Evolutionary conservation across 2,329 filamentous ascomycete genomes (phyloP).

Genomic region (Rhexocercosporidium sp.): DNA sequence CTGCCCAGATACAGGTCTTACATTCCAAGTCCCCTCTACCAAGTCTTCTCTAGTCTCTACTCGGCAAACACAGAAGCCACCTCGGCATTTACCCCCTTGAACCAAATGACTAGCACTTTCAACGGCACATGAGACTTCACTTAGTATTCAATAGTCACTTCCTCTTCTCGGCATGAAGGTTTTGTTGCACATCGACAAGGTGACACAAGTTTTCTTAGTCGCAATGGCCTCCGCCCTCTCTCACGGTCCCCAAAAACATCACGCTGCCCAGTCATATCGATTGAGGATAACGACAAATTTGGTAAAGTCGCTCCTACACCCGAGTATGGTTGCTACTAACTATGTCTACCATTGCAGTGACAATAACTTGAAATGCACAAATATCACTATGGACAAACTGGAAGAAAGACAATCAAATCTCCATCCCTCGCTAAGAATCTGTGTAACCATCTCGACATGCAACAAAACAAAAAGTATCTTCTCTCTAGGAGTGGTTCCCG

Average conservation of each 20-base stretch:
- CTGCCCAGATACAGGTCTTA: too few relatives aligned
- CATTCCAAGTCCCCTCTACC: not conserved
- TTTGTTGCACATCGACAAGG: constrained; percentile 14
- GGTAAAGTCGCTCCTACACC: too few relatives aligned
- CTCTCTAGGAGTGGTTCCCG: too few relatives aligned
- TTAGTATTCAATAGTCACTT: not conserved
- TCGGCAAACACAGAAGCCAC: not conserved
- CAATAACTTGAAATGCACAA: too few relatives aligned
- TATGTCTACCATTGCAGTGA: too few relatives aligned
- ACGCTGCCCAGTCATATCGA: too few relatives aligned
- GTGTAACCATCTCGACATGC: constrained; percentile 2
- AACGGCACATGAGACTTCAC: not conserved
- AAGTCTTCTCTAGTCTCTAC: not conserved
- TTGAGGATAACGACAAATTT: too few relatives aligned
- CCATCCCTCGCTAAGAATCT: not conserved
- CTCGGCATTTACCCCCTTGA: not conserved
- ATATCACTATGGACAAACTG: not conserved
- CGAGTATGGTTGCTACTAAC: too few relatives aligned
- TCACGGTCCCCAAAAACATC: not conserved
- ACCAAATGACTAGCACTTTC: not conserved
- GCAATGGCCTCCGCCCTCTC: not conserved
- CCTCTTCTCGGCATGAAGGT: not conserved
- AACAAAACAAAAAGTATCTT: too few relatives aligned
- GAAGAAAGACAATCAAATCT: not conserved
- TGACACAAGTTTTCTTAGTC: constrained; percentile 14